Percentiles rank a stretch among this genome's conserved stretches.
These are phyloP conservation scores for Candida gorgasii DNA, from an alignment of 805 yeast genomes.

Conservation along the genomic window DNA sequence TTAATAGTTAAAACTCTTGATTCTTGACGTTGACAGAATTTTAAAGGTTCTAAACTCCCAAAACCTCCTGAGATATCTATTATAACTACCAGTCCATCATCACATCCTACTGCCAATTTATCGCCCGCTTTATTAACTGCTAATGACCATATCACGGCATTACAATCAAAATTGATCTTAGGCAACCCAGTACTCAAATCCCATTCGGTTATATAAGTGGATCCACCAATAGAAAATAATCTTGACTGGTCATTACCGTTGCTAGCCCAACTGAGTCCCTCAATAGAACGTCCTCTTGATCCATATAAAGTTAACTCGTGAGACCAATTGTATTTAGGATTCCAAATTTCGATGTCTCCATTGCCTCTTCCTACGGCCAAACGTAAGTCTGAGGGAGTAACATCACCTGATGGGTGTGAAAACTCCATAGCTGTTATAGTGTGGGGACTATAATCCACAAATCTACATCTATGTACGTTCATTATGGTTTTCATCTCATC, in stretches of 20 bases:
- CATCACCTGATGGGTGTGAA: constrained; percentile 53
- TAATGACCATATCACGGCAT: constrained; percentile 92
- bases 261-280: constrained; percentile 81
- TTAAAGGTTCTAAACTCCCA: constrained; percentile 77
- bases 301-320: constrained; percentile 75
- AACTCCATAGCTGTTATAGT: constrained; percentile 81
- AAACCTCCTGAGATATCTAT: constrained; percentile 83
- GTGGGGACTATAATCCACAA: constrained; percentile 85
- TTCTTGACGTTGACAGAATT: constrained; percentile 79
- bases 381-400: constrained; percentile 57
- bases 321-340: constrained; percentile 78
- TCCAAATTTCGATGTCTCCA: constrained; percentile 96
- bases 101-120: constrained; percentile 87
- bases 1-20: constrained; percentile 75
- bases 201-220: constrained; percentile 92
- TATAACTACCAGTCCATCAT: constrained; percentile 86
- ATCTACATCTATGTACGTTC: constrained; percentile 88
- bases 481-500: constrained; percentile 30
- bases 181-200: constrained; percentile 74
- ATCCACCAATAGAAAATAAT: constrained; percentile 91
- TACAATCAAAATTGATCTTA: constrained; percentile 75
- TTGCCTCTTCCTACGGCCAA: constrained; percentile 91
- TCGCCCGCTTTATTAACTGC: constrained; percentile 61
- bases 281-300: constrained; percentile 80
- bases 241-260: constrained; percentile 61